Percentiles rank a stretch among this genome's conserved stretches.
Evolutionary conservation across 805 yeast genomes (phyloP).

Genomic region (Cyberlindnera nakhonratchasimensis): DNA sequence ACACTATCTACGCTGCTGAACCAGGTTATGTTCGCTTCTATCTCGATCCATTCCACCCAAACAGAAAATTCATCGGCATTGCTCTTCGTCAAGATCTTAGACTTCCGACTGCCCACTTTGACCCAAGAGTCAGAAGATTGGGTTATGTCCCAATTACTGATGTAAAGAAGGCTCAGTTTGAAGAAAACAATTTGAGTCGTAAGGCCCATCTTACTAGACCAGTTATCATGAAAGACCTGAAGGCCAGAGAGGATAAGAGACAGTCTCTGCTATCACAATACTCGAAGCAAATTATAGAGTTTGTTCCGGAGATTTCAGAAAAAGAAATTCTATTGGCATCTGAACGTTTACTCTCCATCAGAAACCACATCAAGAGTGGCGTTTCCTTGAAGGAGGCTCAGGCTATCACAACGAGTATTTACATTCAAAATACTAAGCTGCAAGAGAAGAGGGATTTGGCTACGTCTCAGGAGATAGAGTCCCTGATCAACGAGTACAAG

Average conservation of each 20-base stretch:
- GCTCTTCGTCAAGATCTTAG: slow-evolving; percentile 60
- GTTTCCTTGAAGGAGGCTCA: slow-evolving; percentile 52
- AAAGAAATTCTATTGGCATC: slow-evolving; percentile 38
- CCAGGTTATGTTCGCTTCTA: slow-evolving; percentile 93
- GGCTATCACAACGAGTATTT: slow-evolving; percentile 52
- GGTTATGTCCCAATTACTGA: slow-evolving; percentile 61
- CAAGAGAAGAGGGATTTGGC: slow-evolving; percentile 18
- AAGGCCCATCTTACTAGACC: slow-evolving; percentile 61
- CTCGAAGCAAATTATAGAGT: slow-evolving; percentile 29
- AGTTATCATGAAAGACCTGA: slow-evolving; percentile 39
- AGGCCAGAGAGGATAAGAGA: slow-evolving; percentile 41
- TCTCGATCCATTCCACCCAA: slow-evolving; percentile 94
- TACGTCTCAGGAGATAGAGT: slow-evolving; percentile 31
- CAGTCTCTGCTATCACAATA: slow-evolving; percentile 30
- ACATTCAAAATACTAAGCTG: slow-evolving; percentile 39
- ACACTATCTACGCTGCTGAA: slow-evolving; percentile 84
- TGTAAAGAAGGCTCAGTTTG: slow-evolving; percentile 48
- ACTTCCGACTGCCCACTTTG: slow-evolving; percentile 88
- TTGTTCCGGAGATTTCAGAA: slow-evolving; percentile 28
- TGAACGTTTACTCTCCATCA: slow-evolving; percentile 50
- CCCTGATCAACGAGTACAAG: slow-evolving; percentile 31
- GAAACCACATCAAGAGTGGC: slow-evolving; percentile 59
- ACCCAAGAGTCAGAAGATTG: slow-evolving; percentile 82
- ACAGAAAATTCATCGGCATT: slow-evolving; percentile 85
- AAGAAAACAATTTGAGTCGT: slow-evolving; percentile 60